These are phyloP conservation scores for Phylloporus arenicola DNA, from an alignment of 768 basidiomycete species.

Conservation along the genomic window DNA sequence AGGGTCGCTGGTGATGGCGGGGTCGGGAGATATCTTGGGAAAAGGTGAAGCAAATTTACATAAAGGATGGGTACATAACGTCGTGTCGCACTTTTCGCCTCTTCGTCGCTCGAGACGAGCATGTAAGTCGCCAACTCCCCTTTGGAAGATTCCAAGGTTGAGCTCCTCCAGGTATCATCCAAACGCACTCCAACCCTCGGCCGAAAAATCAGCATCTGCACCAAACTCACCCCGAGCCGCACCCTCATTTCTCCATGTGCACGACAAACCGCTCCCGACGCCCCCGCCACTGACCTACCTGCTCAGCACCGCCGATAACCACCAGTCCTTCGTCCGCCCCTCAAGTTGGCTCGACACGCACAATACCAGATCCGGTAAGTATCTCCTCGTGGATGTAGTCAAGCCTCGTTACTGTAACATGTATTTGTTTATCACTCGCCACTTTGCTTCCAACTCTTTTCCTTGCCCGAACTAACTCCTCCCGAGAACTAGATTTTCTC, in stretches of 20 bases:
- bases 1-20: no score
- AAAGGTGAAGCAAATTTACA: conserved; percentile 18
- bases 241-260: conserved; percentile 5
- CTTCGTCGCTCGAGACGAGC: neutral
- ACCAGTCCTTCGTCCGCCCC: conserved; percentile 3
- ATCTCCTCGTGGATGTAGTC: conserved; percentile 3
- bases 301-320: conserved; percentile 15
- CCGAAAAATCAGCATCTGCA: conserved; percentile 22
- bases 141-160: neutral
- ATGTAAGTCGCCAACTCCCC: neutral
- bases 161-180: conserved; percentile 22
- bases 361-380: neutral
- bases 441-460: conserved; percentile 8
- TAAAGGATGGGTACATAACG: conserved; percentile 13
- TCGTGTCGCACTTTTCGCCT: neutral
- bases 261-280: conserved; percentile 38
- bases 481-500: conserved; percentile 25
- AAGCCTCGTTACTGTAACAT: conserved; percentile 3
- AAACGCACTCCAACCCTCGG: conserved; percentile 18
- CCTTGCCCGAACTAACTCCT: conserved; percentile 16
- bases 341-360: conserved; percentile 24
- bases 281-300: conserved; percentile 32
- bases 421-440: neutral
- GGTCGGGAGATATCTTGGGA: neutral
- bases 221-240: conserved; percentile 20